These are phyloP conservation scores for Magnusiomyces fungicola DNA, from an alignment of 1,139 yeast species.

Conservation along the genomic window DNA sequence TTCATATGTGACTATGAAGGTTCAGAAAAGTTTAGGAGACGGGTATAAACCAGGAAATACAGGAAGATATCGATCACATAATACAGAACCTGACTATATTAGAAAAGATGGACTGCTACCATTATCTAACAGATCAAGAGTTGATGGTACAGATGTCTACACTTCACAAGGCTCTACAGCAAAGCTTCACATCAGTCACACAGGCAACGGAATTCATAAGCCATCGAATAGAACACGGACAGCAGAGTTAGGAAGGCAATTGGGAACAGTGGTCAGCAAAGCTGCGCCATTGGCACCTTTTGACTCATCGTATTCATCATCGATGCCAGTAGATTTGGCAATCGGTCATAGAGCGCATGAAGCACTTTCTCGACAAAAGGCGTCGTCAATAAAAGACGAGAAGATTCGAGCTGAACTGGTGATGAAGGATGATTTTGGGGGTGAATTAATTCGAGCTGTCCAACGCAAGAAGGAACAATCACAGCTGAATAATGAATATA, in stretches of 20 bases:
- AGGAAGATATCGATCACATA: slow-evolving; percentile 15
- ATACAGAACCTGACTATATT: slow-evolving; percentile 14
- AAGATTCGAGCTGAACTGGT: not conserved
- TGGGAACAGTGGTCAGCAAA: not conserved
- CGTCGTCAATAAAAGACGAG: slow-evolving; percentile 13
- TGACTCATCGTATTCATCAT: not conserved
- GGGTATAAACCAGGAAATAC: slow-evolving; percentile 8
- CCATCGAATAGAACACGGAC: no score
- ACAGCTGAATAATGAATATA: not conserved
- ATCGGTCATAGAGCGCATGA: slow-evolving; percentile 1
- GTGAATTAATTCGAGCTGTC: not conserved
- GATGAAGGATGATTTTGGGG: not conserved
- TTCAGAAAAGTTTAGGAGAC: slow-evolving; percentile 6
- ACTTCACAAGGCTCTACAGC: not conserved
- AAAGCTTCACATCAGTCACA: not conserved
- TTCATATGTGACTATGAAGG: slow-evolving; percentile 5
- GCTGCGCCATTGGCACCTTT: not conserved
- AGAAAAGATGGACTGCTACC: slow-evolving; percentile 19
- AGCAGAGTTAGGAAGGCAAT: not conserved
- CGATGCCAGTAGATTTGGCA: slow-evolving; percentile 2
- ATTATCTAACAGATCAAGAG: not conserved
- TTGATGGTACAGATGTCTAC: not conserved
- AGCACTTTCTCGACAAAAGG: slow-evolving; percentile 20
- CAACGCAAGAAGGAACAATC: not conserved
- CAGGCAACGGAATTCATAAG: no score